phyloP scores from a whole-genome alignment of 106 monocot species.

The Platanthera guangdongensis region DNA sequence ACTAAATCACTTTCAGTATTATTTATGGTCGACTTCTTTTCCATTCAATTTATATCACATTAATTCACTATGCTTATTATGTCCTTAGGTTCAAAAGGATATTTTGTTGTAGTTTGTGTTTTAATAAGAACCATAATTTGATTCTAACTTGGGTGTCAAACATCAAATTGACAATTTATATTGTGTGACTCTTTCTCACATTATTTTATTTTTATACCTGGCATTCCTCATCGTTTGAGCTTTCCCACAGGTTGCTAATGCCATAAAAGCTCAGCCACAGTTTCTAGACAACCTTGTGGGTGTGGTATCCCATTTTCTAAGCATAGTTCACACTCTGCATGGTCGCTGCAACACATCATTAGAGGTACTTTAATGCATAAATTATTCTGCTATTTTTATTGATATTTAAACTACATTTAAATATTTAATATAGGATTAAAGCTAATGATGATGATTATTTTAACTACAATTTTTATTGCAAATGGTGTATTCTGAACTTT shows the following conservation, averaged over 20 bases:
- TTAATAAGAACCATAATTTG: not conserved
- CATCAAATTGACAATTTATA: not conserved
- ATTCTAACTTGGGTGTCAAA: not conserved
- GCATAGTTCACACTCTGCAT: slow-evolving; percentile 73
- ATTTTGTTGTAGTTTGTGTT: too few relatives aligned
- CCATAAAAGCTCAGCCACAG: slow-evolving; percentile 61
- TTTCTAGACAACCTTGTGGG: slow-evolving; percentile 28
- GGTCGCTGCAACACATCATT: slow-evolving; percentile 68
- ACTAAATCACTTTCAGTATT: not conserved
- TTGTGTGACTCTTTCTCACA: not conserved
- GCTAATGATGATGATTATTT: slow-evolving; percentile 1
- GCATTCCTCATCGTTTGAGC: not conserved
- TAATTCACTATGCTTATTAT: not conserved
- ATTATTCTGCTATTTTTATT: not conserved
- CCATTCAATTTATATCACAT: not conserved
- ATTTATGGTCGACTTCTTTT: not conserved
- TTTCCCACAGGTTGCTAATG: slow-evolving; percentile 60
- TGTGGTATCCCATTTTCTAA: slow-evolving; percentile 58
- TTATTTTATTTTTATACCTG: not conserved
- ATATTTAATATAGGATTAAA: not conserved
- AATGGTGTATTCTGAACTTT: not conserved
- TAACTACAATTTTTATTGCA: not conserved
- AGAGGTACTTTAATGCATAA: slow-evolving; percentile 38
- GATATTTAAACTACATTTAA: not conserved
- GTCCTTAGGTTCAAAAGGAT: not conserved